Evolutionary conservation across 2,329 filamentous ascomycete species (phyloP).

Genomic region (Rutstroemia sp.): DNA sequence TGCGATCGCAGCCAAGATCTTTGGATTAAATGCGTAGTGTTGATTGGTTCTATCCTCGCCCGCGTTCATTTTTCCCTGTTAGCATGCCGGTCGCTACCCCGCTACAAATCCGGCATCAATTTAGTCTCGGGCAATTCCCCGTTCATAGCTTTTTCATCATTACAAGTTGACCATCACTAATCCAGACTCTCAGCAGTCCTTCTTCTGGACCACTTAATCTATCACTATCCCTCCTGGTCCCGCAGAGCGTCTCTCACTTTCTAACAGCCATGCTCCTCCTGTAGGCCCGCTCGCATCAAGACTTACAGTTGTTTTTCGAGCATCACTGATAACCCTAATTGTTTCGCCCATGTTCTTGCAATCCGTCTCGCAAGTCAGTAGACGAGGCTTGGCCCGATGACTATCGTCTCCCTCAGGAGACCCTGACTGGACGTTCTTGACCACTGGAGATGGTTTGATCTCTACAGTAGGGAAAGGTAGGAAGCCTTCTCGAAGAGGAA

Average conservation of each 20-base stretch:
- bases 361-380: slow-evolving; percentile 66
- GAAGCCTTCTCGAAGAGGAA: slow-evolving; percentile 72
- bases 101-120: neutral
- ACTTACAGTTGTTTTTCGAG: slow-evolving; percentile 65
- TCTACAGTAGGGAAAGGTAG: slow-evolving; percentile 74
- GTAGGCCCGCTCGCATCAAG: slow-evolving; percentile 59
- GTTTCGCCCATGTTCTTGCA: slow-evolving; percentile 71
- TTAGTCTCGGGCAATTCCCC: neutral
- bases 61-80: neutral
- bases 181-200: neutral
- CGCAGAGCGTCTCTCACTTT: slow-evolving; percentile 42
- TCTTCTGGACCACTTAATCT: slow-evolving; percentile 4
- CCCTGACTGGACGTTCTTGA: slow-evolving; percentile 17
- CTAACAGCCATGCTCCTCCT: slow-evolving; percentile 59
- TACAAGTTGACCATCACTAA: too few relatives aligned
- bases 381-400: slow-evolving; percentile 16
- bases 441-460: slow-evolving; percentile 53
- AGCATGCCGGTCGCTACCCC: too few relatives aligned
- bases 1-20: neutral
- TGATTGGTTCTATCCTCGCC: neutral
- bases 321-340: slow-evolving; percentile 65
- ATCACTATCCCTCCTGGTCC: slow-evolving; percentile 10
- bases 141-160: too few relatives aligned
- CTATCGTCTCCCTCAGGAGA: slow-evolving; percentile 16
- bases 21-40: neutral